Conservation (phyloP, 2,329 filamentous ascomycete species). For the Pseudogymnoascus sp. region DNA sequence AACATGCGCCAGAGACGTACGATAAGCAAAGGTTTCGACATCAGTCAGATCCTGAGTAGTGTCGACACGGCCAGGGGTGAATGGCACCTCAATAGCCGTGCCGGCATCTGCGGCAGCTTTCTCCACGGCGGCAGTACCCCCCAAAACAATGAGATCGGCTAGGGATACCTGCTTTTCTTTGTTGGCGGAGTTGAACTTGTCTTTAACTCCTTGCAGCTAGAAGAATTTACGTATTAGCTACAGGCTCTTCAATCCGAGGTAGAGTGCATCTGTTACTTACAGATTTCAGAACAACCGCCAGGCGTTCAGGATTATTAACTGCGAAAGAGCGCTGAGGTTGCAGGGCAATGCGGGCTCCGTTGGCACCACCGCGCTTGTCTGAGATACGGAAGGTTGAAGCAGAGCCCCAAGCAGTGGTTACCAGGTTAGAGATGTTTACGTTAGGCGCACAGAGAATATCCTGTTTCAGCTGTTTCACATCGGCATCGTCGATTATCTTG, state of each 20-base stretch:
- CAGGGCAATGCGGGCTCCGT: slow-evolving; percentile 52
- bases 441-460: slow-evolving; percentile 40
- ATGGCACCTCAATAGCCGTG: slow-evolving; percentile 39
- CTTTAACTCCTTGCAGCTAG: slow-evolving; percentile 22
- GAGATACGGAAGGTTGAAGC: slow-evolving; percentile 46
- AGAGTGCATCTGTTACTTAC: neutral
- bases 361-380: slow-evolving; percentile 55
- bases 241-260: neutral
- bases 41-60: slow-evolving; percentile 51
- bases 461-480: slow-evolving; percentile 45
- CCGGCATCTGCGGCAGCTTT: slow-evolving; percentile 36
- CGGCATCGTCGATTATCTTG: slow-evolving; percentile 40
- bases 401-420: slow-evolving; percentile 42
- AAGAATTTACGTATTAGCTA: neutral
- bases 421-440: slow-evolving; percentile 40
- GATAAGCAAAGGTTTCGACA: slow-evolving; percentile 43
- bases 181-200: slow-evolving; percentile 47
- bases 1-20: neutral
- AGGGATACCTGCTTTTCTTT: slow-evolving; percentile 50
- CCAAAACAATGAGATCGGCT: slow-evolving; percentile 53
- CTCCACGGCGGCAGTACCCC: slow-evolving; percentile 48
- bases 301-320: slow-evolving; percentile 49
- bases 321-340: slow-evolving; percentile 49
- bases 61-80: slow-evolving; percentile 50
- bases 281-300: neutral